These are phyloP conservation scores for Cladosporium phlei DNA, from an alignment of 2,329 filamentous ascomycete species.

Conservation along the genomic window DNA sequence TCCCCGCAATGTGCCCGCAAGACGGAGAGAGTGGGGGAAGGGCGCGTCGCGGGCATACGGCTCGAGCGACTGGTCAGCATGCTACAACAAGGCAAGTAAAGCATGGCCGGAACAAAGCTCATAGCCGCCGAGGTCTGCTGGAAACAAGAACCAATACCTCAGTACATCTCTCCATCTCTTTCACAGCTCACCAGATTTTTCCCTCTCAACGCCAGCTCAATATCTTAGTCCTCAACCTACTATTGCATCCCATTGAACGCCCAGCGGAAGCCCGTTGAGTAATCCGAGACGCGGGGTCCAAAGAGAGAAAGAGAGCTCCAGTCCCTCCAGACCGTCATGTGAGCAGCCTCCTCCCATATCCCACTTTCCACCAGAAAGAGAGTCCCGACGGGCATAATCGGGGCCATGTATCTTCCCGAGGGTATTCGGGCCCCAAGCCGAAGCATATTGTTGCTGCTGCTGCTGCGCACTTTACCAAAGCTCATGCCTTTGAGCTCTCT, in stretches of 20 bases:
- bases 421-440: constrained; percentile 1
- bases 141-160: too few relatives aligned
- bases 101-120: too few relatives aligned
- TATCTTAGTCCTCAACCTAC: too few relatives aligned
- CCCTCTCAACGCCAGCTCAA: too few relatives aligned
- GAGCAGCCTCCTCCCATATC: neutral
- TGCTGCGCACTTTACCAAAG: neutral
- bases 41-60: too few relatives aligned
- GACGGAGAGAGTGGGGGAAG: too few relatives aligned
- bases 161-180: too few relatives aligned
- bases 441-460: neutral
- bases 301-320: neutral
- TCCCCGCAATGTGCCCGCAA: too few relatives aligned
- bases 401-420: constrained; percentile 11
- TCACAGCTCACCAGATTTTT: too few relatives aligned
- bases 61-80: too few relatives aligned
- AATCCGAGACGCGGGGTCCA: constrained; percentile 4
- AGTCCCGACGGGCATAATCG: constrained; percentile 11
- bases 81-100: too few relatives aligned
- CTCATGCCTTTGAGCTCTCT: neutral
- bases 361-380: neutral
- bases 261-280: constrained; percentile 8
- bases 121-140: too few relatives aligned
- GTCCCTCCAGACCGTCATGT: constrained; percentile 3
- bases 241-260: neutral